phyloP scores from a whole-genome alignment of 129 eudicot species.

The Ambrosia trifida region DNA sequence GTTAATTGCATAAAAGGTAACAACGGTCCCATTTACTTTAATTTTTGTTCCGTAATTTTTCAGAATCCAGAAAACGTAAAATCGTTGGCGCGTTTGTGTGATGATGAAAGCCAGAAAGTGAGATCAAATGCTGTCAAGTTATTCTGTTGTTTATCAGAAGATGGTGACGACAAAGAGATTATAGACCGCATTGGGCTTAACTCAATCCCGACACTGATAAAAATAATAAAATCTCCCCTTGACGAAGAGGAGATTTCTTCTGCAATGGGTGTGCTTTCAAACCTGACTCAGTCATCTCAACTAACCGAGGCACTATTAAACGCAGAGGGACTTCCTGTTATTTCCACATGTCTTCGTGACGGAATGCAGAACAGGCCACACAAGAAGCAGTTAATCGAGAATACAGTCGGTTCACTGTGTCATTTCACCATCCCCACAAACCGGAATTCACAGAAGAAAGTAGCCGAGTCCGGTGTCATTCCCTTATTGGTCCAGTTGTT shows the following conservation, averaged over 20 bases:
- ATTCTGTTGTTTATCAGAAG: constrained; percentile 57
- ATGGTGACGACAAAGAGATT: constrained; percentile 40
- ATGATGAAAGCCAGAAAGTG: constrained; percentile 39
- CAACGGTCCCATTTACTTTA: background rate
- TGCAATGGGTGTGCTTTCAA: constrained; percentile 54
- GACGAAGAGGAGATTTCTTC: constrained; percentile 61
- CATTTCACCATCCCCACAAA: constrained; percentile 55
- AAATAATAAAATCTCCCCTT: constrained; percentile 38
- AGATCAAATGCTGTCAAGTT: constrained; percentile 60
- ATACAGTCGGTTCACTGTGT: constrained; percentile 52
- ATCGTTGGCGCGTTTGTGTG: constrained; percentile 44
- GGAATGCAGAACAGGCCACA: constrained; percentile 35
- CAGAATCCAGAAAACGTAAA: constrained; percentile 49
- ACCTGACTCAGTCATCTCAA: constrained; percentile 47
- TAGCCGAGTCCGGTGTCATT: constrained; percentile 56
- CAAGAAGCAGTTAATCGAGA: constrained; percentile 42
- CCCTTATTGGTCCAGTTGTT: constrained; percentile 52
- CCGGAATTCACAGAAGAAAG: constrained; percentile 50
- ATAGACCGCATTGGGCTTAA: constrained; percentile 43
- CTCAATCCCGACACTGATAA: constrained; percentile 40
- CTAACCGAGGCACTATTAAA: constrained; percentile 49
- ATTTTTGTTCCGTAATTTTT: background rate
- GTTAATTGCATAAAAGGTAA: background rate
- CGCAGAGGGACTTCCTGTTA: constrained; percentile 40
- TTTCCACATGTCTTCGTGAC: constrained; percentile 37